These are phyloP conservation scores for Avena eriantha DNA, from an alignment of 176 grass and related monocot genomes.

Conservation along the genomic window DNA sequence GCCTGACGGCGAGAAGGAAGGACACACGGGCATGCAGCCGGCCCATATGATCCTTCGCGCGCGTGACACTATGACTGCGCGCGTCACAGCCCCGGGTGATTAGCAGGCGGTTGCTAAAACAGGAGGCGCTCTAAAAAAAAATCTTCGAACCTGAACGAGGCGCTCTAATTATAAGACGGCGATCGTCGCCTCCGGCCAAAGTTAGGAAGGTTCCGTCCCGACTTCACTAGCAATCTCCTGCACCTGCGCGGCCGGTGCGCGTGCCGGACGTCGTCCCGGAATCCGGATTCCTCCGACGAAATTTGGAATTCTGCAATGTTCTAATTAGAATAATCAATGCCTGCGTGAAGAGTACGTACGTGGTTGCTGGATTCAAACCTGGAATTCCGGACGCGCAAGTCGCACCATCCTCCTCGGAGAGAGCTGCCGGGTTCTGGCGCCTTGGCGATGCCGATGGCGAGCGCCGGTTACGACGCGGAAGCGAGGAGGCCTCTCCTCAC, in stretches of 20 bases:
- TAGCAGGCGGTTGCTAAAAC: constrained; percentile 48
- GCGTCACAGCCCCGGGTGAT: neutral
- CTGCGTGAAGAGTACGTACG: neutral
- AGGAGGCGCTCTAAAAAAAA: constrained; percentile 35
- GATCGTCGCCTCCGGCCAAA: constrained; percentile 37
- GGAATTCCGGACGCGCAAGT: constrained; percentile 49
- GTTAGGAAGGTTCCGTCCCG: constrained; percentile 23
- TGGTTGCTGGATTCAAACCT: constrained; percentile 26
- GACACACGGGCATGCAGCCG: neutral
- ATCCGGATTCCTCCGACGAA: constrained; percentile 3
- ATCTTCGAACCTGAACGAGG: neutral
- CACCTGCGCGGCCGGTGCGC: constrained; percentile 7
- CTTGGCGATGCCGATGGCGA: constrained; percentile 54
- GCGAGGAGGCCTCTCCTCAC: constrained; percentile 61
- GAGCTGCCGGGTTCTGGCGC: neutral
- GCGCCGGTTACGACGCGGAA: constrained; percentile 43
- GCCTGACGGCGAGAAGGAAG: neutral
- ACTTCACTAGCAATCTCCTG: neutral
- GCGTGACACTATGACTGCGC: neutral
- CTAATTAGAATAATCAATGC: neutral
- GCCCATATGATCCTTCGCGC: neutral
- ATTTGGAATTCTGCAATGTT: neutral
- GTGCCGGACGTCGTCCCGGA: neutral
- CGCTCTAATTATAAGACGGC: constrained; percentile 51
- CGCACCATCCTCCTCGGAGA: neutral